phyloP scores from a whole-genome alignment of 192 early-diverging fungal genomes.

The Podila horticola region DNA sequence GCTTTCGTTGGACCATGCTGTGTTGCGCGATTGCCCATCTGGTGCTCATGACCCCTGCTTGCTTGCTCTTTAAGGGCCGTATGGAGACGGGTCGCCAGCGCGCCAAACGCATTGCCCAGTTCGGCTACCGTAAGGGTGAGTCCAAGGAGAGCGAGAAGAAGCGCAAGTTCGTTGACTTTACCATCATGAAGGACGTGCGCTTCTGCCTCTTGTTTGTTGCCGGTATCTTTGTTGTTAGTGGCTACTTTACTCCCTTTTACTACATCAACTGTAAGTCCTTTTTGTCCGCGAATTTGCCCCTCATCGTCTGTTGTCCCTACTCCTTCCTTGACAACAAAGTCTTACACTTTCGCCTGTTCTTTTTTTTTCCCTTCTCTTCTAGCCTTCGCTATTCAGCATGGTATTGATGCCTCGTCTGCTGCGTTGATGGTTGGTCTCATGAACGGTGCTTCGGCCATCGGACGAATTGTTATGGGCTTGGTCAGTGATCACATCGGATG shows the following conservation, averaged over 20 bases:
- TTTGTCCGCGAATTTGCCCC: neutral
- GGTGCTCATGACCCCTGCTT: constrained; percentile 38
- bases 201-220: constrained; percentile 41
- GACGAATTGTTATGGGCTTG: constrained; percentile 69
- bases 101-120: constrained; percentile 24
- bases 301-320: neutral
- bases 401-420: constrained; percentile 52
- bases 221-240: constrained; percentile 40
- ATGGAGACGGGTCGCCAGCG: constrained; percentile 28
- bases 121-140: constrained; percentile 39
- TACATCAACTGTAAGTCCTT: constrained; percentile 44
- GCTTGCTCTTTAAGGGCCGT: constrained; percentile 29
- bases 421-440: constrained; percentile 71
- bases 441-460: constrained; percentile 69
- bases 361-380: neutral
- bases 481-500: constrained; percentile 63
- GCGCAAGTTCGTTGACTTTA: constrained; percentile 43
- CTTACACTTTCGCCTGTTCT: neutral
- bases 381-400: constrained; percentile 59
- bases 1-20: constrained; percentile 50
- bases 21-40: constrained; percentile 57
- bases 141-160: constrained; percentile 22
- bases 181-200: constrained; percentile 30
- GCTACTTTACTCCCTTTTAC: constrained; percentile 36
- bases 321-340: neutral